These are phyloP conservation scores for Aspergillus egyptiacus DNA, from an alignment of 495 filamentous ascomycete genomes.

Conservation along the genomic window DNA sequence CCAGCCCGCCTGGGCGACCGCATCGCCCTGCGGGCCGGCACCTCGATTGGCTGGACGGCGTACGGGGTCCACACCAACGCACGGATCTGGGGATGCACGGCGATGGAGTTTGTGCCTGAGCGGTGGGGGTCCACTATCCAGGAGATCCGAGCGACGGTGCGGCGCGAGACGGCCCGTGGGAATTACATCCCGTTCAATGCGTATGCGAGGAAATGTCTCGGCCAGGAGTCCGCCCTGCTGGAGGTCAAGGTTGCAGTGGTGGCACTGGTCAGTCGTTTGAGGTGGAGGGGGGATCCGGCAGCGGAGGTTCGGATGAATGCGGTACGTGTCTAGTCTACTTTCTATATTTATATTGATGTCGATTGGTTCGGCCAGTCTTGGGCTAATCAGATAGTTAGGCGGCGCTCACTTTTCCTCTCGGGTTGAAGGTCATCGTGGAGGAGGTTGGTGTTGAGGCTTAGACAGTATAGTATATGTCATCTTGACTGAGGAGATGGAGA, in stretches of 20 bases:
- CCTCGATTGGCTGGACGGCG: slow-evolving; percentile 35
- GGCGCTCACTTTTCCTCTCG: background rate
- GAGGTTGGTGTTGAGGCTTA: background rate
- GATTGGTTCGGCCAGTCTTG: background rate
- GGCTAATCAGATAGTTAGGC: background rate
- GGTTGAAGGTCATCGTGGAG: slow-evolving; percentile 3
- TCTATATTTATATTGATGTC: background rate
- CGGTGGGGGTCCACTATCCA: slow-evolving; percentile 32
- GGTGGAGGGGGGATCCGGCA: background rate
- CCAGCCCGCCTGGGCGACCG: slow-evolving; percentile 20
- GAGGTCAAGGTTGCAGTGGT: slow-evolving; percentile 31
- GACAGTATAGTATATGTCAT: too few relatives aligned
- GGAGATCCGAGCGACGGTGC: slow-evolving; percentile 14
- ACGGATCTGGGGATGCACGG: slow-evolving; percentile 25
- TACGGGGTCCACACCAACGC: slow-evolving; percentile 29
- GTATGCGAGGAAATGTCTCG: slow-evolving; percentile 32
- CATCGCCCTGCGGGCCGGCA: slow-evolving; percentile 25
- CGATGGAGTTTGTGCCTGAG: slow-evolving; percentile 28
- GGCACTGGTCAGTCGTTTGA: slow-evolving; percentile 13
- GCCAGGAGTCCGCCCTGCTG: slow-evolving; percentile 31
- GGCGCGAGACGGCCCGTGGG: slow-evolving; percentile 23
- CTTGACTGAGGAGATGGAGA: too few relatives aligned
- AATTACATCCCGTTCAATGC: slow-evolving; percentile 35
- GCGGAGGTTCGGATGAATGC: background rate
- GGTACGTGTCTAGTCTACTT: background rate